These are phyloP conservation scores for Chrysoporthe austroafricana DNA, from an alignment of 2,329 filamentous ascomycete genomes.

Conservation along the genomic window DNA sequence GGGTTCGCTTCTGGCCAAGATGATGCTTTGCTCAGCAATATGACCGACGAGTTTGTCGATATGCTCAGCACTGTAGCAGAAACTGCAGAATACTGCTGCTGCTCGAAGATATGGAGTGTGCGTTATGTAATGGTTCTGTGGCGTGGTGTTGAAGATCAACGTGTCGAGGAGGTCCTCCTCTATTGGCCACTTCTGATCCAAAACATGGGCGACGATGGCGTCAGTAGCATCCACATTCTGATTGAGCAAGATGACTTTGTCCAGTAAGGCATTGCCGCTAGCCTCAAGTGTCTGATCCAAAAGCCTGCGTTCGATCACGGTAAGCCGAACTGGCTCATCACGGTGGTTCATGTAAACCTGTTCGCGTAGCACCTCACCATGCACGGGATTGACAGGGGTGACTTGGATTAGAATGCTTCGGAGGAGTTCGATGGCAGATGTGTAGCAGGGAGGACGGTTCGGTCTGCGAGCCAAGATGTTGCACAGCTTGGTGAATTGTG, in stretches of 20 bases:
- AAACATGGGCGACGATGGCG: constrained; percentile 60
- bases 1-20: constrained; percentile 53
- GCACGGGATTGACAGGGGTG: constrained; percentile 34
- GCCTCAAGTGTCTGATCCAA: constrained; percentile 32
- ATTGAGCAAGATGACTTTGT: constrained; percentile 67
- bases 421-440: constrained; percentile 53
- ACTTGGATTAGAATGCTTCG: constrained; percentile 49
- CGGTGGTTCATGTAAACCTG: constrained; percentile 44
- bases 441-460: constrained; percentile 57
- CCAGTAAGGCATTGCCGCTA: constrained; percentile 58
- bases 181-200: constrained; percentile 55
- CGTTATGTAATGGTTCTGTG: constrained; percentile 50
- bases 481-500: constrained; percentile 61
- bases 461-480: constrained; percentile 54
- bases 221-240: constrained; percentile 57
- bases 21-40: constrained; percentile 48
- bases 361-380: constrained; percentile 35
- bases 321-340: constrained; percentile 31
- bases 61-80: constrained; percentile 40
- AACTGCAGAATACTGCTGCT: constrained; percentile 56
- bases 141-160: constrained; percentile 57
- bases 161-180: constrained; percentile 57
- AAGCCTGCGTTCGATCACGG: constrained; percentile 26
- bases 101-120: constrained; percentile 62
- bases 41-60: constrained; percentile 48